phyloP scores from a whole-genome alignment of 1,284 basidiomycete genomes.

The Phylloboletellus chloephorus region DNA sequence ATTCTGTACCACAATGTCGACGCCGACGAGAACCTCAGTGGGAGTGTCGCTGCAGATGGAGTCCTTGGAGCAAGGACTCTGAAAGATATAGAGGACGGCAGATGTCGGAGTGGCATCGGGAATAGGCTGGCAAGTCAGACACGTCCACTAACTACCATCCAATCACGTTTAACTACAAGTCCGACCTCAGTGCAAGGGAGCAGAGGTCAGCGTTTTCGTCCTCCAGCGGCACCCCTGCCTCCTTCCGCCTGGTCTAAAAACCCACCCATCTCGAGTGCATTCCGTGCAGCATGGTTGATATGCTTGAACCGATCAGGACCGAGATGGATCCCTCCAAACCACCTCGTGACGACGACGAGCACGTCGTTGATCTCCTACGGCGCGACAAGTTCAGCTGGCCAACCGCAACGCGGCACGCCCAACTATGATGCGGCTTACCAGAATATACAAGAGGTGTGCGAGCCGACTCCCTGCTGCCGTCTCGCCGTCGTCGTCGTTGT shows the following conservation, averaged over 20 bases:
- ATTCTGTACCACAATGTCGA: constrained; percentile 26
- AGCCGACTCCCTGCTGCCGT: constrained; percentile 83
- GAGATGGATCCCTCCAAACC: constrained; percentile 76
- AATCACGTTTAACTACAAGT: no score
- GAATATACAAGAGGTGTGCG: constrained; percentile 82
- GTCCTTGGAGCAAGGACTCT: constrained; percentile 19
- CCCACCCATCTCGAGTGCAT: constrained; percentile 79
- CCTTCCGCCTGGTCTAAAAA: constrained; percentile 50
- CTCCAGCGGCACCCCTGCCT: constrained; percentile 20
- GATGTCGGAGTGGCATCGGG: constrained; percentile 12
- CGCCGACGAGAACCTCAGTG: constrained; percentile 1
- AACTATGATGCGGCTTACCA: constrained; percentile 45
- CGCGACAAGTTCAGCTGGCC: background rate
- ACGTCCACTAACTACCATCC: background rate
- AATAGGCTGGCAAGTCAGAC: constrained; percentile 6
- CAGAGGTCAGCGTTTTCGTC: constrained; percentile 27
- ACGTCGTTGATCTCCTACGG: constrained; percentile 72
- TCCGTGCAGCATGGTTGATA: constrained; percentile 85
- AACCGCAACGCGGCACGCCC: background rate
- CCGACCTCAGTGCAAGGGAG: no score
- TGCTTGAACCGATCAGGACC: constrained; percentile 90
- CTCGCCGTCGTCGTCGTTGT: constrained; percentile 93
- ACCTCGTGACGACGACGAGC: constrained; percentile 78
- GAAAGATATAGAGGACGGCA: constrained; percentile 16
- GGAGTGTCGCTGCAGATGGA: constrained; percentile 1